phyloP scores from a whole-genome alignment of 257 asterid species.

The Solanum corneliomulleri region DNA sequence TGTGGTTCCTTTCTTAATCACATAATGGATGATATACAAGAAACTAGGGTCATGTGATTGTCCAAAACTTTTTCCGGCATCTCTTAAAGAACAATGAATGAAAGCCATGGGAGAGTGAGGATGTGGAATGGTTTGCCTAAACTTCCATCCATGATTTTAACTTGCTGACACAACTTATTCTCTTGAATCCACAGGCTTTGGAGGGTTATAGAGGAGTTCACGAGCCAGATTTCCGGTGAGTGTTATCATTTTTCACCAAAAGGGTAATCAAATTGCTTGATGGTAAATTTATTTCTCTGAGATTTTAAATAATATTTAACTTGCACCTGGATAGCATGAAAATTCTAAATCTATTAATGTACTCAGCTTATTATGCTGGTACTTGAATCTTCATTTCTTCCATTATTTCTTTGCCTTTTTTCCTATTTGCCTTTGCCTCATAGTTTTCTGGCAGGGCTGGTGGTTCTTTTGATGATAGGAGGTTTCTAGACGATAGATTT shows the following conservation, averaged over 20 bases:
- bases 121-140: constrained; percentile 89
- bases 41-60: constrained; percentile 79
- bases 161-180: constrained; percentile 96
- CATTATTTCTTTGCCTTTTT: constrained; percentile 7
- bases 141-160: constrained; percentile 67
- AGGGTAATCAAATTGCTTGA: constrained; percentile 13
- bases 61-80: constrained; percentile 61
- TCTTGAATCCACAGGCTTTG: constrained; percentile 99
- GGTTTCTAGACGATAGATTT: constrained; percentile 83
- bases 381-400: background rate
- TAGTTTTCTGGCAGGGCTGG: constrained; percentile 62
- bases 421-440: constrained; percentile 23
- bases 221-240: constrained; percentile 87
- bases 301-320: background rate
- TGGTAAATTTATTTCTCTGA: background rate
- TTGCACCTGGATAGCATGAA: background rate
- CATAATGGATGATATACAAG: constrained; percentile 91
- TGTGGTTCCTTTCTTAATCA: constrained; percentile 99
- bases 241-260: constrained; percentile 18
- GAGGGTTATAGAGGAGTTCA: constrained; percentile 90
- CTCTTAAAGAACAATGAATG: constrained; percentile 77
- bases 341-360: background rate
- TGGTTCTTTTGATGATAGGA: constrained; percentile 86
- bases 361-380: background rate
- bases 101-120: constrained; percentile 98